Evolutionary conservation across 2,329 filamentous ascomycete genomes (phyloP).

Genomic region (Penicillium oxalicum): DNA sequence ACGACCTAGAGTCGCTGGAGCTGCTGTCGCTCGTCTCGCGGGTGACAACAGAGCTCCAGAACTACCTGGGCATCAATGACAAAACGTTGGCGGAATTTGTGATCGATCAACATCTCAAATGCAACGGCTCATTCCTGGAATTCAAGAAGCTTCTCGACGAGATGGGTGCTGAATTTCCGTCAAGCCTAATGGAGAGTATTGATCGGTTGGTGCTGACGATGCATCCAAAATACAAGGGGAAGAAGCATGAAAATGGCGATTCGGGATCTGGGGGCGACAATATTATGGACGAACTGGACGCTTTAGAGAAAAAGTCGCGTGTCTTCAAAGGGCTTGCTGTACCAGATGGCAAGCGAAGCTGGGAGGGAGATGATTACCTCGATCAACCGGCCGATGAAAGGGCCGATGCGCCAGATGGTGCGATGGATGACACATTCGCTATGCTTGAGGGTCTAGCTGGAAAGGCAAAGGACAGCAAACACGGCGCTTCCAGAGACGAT

Average conservation of each 20-base stretch:
- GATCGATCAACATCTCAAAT: conserved; percentile 80
- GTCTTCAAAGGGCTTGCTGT: conserved; percentile 88
- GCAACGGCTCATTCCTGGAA: conserved; percentile 55
- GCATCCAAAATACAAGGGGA: conserved; percentile 79
- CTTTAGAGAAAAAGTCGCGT: conserved; percentile 65
- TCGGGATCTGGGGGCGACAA: conserved; percentile 38
- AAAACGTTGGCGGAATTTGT: conserved; percentile 96
- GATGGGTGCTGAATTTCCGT: conserved; percentile 76
- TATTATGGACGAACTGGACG: conserved; percentile 38
- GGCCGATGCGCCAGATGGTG: conserved; percentile 50
- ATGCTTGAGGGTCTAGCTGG: conserved; percentile 79
- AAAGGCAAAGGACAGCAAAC: conserved; percentile 47
- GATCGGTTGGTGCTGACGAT: conserved; percentile 82
- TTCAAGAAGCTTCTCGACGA: conserved; percentile 71
- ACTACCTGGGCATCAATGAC: conserved; percentile 85
- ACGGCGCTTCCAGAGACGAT: conserved; percentile 30
- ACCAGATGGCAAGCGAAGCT: conserved; percentile 64
- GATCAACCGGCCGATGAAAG: conserved; percentile 28
- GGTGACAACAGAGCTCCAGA: conserved; percentile 88
- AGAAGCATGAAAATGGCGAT: conserved; percentile 32
- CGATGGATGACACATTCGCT: conserved; percentile 87
- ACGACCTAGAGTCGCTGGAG: conserved; percentile 87
- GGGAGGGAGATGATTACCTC: conserved; percentile 46
- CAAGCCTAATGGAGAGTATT: conserved; percentile 82
- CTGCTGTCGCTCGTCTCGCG: conserved; percentile 89